Evolutionary conservation across 345 rosid species (phyloP).

Genomic region (Ceriops zippeliana): DNA sequence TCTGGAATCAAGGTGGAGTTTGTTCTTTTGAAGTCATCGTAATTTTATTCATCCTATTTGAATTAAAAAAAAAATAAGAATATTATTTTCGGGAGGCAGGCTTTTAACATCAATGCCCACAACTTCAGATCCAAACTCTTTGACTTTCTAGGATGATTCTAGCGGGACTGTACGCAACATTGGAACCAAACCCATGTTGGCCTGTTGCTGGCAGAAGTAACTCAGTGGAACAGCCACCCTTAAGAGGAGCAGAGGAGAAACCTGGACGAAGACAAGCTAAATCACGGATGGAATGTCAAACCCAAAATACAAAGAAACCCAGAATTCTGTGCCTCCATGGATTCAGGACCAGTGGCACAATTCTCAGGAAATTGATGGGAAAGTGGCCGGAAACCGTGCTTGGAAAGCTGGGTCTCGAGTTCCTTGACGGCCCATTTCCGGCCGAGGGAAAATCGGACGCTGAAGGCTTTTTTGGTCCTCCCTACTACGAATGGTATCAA

Average conservation of each 20-base stretch:
- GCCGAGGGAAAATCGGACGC: slow-evolving; percentile 36
- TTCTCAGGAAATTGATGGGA: slow-evolving; percentile 33
- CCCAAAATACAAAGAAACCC: slow-evolving; percentile 28
- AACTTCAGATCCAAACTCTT: too few relatives aligned
- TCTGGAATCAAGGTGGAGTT: too few relatives aligned
- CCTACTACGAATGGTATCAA: slow-evolving; percentile 55
- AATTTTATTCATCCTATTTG: too few relatives aligned
- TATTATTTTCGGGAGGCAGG: too few relatives aligned
- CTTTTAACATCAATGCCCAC: too few relatives aligned
- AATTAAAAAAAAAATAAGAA: too few relatives aligned
- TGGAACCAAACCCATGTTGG: neutral
- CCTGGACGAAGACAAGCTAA: neutral
- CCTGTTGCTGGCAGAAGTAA: neutral
- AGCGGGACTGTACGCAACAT: neutral
- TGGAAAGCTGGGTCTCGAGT: slow-evolving; percentile 39
- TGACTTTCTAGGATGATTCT: too few relatives aligned
- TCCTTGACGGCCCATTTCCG: slow-evolving; percentile 45
- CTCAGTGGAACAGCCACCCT: neutral
- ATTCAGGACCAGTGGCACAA: slow-evolving; percentile 45
- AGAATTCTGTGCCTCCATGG: slow-evolving; percentile 54
- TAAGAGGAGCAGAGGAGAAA: neutral
- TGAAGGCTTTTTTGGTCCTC: slow-evolving; percentile 49
- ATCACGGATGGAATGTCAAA: slow-evolving; percentile 18
- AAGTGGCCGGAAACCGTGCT: slow-evolving; percentile 44
- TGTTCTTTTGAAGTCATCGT: too few relatives aligned